phyloP scores from a whole-genome alignment of 2,329 filamentous ascomycete species.

The Diaporthe helianthi region DNA sequence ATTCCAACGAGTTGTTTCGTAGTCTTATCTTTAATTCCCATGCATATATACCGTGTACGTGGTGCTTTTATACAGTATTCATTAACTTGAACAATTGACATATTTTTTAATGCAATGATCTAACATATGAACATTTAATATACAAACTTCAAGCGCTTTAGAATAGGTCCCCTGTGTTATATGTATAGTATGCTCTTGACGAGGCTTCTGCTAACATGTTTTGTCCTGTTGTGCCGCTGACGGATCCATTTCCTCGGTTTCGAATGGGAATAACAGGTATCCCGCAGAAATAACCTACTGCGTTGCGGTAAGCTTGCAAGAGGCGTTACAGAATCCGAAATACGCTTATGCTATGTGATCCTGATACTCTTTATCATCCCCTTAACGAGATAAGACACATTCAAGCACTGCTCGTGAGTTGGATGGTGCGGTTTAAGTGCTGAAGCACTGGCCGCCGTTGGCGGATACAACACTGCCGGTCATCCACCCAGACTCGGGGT shows the following conservation, averaged over 20 bases:
- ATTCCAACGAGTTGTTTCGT: too few species aligned
- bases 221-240: background rate
- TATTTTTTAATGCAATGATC: background rate
- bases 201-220: background rate
- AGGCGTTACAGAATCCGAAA: background rate
- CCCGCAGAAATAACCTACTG: background rate
- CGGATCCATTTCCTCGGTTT: background rate
- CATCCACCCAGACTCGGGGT: constrained; percentile 37
- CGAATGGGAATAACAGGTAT: background rate
- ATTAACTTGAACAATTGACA: background rate
- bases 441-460: constrained; percentile 35
- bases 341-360: background rate
- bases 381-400: too few species aligned
- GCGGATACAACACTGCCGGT: constrained; percentile 38
- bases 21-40: too few species aligned
- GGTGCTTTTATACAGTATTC: too few species aligned
- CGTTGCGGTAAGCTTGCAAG: background rate
- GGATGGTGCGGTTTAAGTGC: background rate
- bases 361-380: background rate
- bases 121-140: too few species aligned
- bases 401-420: background rate
- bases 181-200: background rate
- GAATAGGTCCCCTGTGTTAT: background rate
- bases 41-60: too few species aligned
- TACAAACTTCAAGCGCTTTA: too few species aligned